Evolutionary conservation across 495 filamentous ascomycete genomes (phyloP).

Genomic region (Aspergillus avenaceus): DNA sequence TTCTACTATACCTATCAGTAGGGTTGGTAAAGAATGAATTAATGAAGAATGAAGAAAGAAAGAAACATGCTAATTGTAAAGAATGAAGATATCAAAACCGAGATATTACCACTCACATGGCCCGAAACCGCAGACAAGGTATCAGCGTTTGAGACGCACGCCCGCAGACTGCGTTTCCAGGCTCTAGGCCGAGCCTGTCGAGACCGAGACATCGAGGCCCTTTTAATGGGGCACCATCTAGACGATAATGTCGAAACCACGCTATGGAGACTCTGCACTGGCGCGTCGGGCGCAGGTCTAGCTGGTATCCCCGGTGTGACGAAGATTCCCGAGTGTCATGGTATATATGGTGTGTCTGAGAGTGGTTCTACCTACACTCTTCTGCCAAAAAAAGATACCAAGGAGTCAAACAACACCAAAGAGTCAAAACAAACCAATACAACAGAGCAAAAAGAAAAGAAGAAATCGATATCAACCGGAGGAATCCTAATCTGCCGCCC

Average conservation of each 20-base stretch:
- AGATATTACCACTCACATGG: constrained; percentile 52
- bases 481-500: constrained; percentile 73
- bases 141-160: constrained; percentile 71
- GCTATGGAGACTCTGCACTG: constrained; percentile 63
- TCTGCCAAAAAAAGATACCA: not conserved
- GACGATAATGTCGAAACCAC: constrained; percentile 89
- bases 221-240: constrained; percentile 78
- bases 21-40: no score
- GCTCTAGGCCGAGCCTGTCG: constrained; percentile 60
- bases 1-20: no score
- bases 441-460: not conserved
- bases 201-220: constrained; percentile 37
- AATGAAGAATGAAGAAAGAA: no score
- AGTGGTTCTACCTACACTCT: constrained; percentile 49
- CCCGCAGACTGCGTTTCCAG: constrained; percentile 70
- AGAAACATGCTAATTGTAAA: constrained; percentile 11
- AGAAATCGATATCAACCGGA: constrained; percentile 51
- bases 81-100: constrained; percentile 44
- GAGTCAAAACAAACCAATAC: not conserved
- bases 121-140: constrained; percentile 22
- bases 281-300: constrained; percentile 61
- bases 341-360: constrained; percentile 63
- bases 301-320: constrained; percentile 59
- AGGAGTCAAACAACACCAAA: not conserved
- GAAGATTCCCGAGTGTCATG: constrained; percentile 79